Evolutionary conservation across 73 alveolate species (phyloP).

Genomic region (Halteria grandinella): DNA sequence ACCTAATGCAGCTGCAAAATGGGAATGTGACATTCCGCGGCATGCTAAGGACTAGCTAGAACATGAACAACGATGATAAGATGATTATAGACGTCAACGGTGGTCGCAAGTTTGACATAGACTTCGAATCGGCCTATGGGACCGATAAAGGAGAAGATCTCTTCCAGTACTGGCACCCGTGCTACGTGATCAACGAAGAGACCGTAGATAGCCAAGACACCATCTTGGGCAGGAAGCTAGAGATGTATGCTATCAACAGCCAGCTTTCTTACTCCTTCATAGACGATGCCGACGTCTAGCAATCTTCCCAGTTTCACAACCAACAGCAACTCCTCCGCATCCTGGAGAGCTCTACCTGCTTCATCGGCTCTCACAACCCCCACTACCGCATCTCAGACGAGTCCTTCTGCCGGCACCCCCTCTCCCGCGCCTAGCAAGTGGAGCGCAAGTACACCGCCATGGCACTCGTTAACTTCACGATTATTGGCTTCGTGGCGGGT

Average conservation of each 20-base stretch:
- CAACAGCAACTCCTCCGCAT: no score
- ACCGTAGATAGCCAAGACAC: conserved; percentile 9
- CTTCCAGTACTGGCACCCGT: background rate
- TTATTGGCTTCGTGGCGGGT: no score
- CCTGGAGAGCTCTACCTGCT: conserved; percentile 13
- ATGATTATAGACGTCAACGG: background rate
- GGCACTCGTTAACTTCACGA: no score
- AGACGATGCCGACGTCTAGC: background rate
- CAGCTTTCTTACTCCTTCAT: background rate
- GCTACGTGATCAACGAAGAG: background rate
- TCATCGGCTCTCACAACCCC: conserved; percentile 37
- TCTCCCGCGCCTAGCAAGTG: no score
- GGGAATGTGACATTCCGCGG: conserved; percentile 8
- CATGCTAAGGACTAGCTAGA: background rate
- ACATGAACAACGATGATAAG: conserved; percentile 25
- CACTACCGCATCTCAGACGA: conserved; percentile 28
- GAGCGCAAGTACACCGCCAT: no score
- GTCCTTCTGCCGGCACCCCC: no score
- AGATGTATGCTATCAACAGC: conserved; percentile 16
- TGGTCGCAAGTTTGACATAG: conserved; percentile 5
- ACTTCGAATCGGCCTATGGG: conserved; percentile 4
- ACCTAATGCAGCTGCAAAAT: background rate
- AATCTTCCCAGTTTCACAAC: no score
- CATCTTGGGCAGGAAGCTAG: conserved; percentile 26
- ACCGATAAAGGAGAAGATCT: background rate